Conservation (phyloP, 441 rosid species). For the Viola pubescens region DNA sequence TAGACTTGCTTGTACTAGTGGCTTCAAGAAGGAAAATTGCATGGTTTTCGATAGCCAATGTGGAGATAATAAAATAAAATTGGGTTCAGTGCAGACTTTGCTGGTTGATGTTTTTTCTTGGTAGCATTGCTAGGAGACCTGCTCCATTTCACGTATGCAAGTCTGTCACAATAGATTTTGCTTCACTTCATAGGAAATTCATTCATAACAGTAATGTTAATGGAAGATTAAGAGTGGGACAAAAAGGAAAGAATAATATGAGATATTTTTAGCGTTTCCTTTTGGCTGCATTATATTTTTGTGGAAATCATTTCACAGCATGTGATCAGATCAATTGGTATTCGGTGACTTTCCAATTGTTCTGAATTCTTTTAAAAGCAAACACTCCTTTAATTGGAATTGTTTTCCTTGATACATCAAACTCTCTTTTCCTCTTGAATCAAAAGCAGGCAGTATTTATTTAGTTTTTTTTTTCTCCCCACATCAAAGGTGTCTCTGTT, state of each 20-base stretch:
- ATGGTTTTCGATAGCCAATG: background rate
- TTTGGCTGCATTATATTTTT: background rate
- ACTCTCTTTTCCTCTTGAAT: too few species aligned
- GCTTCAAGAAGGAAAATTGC: background rate
- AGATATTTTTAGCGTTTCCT: background rate
- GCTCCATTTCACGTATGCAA: background rate
- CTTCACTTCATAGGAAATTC: background rate
- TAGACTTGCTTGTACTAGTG: background rate
- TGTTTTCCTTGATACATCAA: background rate
- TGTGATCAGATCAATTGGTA: background rate
- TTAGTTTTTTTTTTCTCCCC: background rate
- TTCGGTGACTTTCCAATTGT: background rate
- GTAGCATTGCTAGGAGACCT: background rate
- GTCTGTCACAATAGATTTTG: background rate
- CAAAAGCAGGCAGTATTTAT: background rate
- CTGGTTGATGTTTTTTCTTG: background rate
- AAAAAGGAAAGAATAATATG: background rate
- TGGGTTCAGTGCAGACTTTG: background rate
- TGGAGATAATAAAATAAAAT: background rate
- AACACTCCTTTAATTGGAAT: background rate
- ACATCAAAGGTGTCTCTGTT: background rate
- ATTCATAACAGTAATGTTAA: background rate
- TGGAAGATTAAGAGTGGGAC: background rate
- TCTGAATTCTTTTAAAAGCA: background rate
- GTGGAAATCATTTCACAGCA: background rate